Evolutionary conservation across 805 yeast genomes (phyloP), one percentile per base, ranked within the genome.

Genomic region (Kodamaea laetipori): DNA sequence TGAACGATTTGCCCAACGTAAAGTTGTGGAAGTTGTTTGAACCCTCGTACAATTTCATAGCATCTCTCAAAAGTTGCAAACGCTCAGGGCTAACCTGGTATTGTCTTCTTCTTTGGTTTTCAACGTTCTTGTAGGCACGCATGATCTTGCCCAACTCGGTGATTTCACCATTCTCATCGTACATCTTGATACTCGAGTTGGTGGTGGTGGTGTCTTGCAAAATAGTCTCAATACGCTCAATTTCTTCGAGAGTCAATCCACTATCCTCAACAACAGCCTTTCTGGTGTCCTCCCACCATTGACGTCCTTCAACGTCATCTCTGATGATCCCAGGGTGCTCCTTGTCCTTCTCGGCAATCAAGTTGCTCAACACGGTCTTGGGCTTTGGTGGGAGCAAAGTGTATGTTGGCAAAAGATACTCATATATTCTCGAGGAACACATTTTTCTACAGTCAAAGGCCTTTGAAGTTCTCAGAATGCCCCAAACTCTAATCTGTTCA

Each of bases 341-440:
- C 3, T 49, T 59, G 41, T 73, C 77, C 52, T 83, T 80, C 33
- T 71, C 73, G 37, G 61, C 67, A 36, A 88, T 74, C 55, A 80
- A 77, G 47, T 78, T 73, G 41, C 80, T 84, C 48, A 94, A 70
- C 7, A 78, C 71, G 21, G 90, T 75, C 32, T 73, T 70, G 4
- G 95, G 95, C 57, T 85, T 82, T n/a, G 99, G 97, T 7, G 95
- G 94, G 44, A 94, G 69, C 50, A 94, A 79, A 1, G 96, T 80
- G 62, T 89, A 90, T 0, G 96, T 87, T 32, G 99, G 99, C 60
- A 94, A 75, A 55, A 94, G 67, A 60, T 94, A 94, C 69, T 94
- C 99, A 63, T 94, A 94, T 49, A 95, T 76, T 61, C 99, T 80
- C n/a, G 97, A 89, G 2, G 94, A 84, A 69, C 99, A 94, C 85